Evolutionary conservation across 192 early-diverging fungal genomes (phyloP), one percentile per base, ranked within the genome.

Genomic region (Powellomyces hirtus): DNA sequence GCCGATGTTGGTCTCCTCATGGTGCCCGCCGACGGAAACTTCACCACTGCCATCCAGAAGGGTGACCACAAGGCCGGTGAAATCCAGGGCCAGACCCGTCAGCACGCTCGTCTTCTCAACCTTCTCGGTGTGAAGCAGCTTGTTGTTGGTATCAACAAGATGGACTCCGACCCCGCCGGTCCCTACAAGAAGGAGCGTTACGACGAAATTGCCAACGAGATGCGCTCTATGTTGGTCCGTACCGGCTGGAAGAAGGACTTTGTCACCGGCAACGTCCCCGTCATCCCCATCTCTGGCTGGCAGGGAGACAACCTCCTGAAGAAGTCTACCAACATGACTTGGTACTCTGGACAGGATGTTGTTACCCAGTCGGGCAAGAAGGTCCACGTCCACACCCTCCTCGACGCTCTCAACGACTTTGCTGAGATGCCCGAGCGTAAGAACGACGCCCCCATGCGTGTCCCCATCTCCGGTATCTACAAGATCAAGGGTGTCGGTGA

Each of bases 131-230:
- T 98, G 80, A 88, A 84, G 77, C 96, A 98, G 88, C 89, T 98
- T 79, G 94, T 98, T 68, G 94, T 98, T 71, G 94, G 92, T 79
- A 89, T 98, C 84, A 98, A 98, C 94, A 98, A 98, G 91, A 98
- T 98, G 94, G 96, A 98, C 90, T 87, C 96, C 79, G 89, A 89
- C 89, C 67, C 67, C 45, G 67, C 67, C 14, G 67, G 67, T 34
- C 89, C 91, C 82, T 98, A 89, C 88, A 89, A 86, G 77, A 88
- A 96, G 85, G 92, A 86, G 74, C 94, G 96, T 79, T 97, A 90
- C 89, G 84, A 88, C 70, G 95, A 96, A 84, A 96, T 96, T 82
- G 85, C 91, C 82, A 95, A 96, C 88, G 96, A 96, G 81, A 89
- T 95, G 63, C 67, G 67, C 67, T 38, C 27, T 46, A 69, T 69